Base-by-base conservation (phyloP, 805 yeast species). In the Priceomyces carsonii region DNA sequence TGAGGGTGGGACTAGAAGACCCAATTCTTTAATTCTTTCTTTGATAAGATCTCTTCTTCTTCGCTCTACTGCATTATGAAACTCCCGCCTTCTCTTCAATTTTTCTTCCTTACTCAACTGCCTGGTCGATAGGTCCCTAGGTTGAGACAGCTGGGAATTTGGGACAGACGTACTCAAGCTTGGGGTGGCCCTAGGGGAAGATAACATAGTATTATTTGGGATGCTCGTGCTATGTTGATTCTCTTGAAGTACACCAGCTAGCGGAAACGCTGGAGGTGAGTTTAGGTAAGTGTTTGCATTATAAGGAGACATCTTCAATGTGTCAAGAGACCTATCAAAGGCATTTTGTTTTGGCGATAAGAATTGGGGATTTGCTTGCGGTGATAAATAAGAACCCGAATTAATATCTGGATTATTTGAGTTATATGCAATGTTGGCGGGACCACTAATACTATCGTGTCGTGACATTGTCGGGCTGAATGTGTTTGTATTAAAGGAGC, bases 31-130 rank as follows among this genome's bases (percentile, higher is more conserved):
- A 43, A 90, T 89, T 50, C 86, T 80, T 51, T 85, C 95, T 56
- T 90, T 89, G 52, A 90, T 90, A 48, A 87, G 70, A 57, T 91
- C 98, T 43, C 98, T 73, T 53, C 98, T 75, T 48, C 96, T 73
- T 50, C 96, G 74, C 59, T 90, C 98, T 4, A 90, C 97, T 1
- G 95, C 96, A 55, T 90, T 90, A 59, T 90, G 98, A 43, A 88
- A 82, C 54, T 89, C 96, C 40, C 95, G 67, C 43, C 96, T 73
- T 43, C 95, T 73, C 42, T 79, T 76, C 35, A 85, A 57, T 52
- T 84, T 85, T 40, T 83, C 88, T 35, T 84, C 95, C 50, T 78
- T 79, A 3, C 75, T 59, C 43, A 69, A 49, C 36, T 60, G 69
- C 37, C 62, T 66, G 3, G 68, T 53, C 4, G 48, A 38, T 0